phyloP scores from a whole-genome alignment of 495 filamentous ascomycete genomes.

The Penicillium chermesinum region DNA sequence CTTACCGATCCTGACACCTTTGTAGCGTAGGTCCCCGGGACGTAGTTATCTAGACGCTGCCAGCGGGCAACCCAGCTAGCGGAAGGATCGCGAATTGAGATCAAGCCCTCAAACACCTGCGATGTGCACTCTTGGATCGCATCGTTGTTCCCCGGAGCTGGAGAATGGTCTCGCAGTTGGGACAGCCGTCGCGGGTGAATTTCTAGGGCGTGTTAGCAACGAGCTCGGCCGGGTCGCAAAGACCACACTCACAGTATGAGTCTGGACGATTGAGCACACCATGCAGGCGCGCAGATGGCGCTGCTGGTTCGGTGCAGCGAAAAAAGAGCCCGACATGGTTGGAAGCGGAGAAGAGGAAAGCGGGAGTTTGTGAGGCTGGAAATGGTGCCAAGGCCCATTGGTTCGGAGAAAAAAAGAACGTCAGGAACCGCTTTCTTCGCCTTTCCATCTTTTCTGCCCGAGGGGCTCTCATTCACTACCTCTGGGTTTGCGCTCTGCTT shows the following conservation, averaged over 20 bases:
- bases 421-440: constrained; percentile 15
- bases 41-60: constrained; percentile 85
- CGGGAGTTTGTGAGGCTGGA: constrained; percentile 14
- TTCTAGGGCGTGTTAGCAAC: constrained; percentile 41
- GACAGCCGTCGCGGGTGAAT: constrained; percentile 82
- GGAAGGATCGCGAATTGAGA: constrained; percentile 69
- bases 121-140: constrained; percentile 89
- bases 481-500: neutral
- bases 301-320: constrained; percentile 60
- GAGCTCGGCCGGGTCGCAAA: constrained; percentile 2
- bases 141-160: constrained; percentile 70
- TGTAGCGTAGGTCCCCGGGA: constrained; percentile 83
- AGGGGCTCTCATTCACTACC: neutral
- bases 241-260: constrained; percentile 54
- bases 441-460: neutral
- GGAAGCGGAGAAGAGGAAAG: constrained; percentile 4
- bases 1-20: constrained; percentile 78
- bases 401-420: constrained; percentile 28
- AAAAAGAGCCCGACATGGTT: constrained; percentile 38
- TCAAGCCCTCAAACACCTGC: constrained; percentile 86
- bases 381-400: constrained; percentile 23
- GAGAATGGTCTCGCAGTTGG: constrained; percentile 92
- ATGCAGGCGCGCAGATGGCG: constrained; percentile 93
- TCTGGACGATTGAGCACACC: constrained; percentile 92
- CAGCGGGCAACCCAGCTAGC: constrained; percentile 89